Evolutionary conservation across 192 early-diverging fungal genomes (phyloP), one percentile per base, ranked within the genome.

Genomic region (Mycoemilia scoparia): DNA sequence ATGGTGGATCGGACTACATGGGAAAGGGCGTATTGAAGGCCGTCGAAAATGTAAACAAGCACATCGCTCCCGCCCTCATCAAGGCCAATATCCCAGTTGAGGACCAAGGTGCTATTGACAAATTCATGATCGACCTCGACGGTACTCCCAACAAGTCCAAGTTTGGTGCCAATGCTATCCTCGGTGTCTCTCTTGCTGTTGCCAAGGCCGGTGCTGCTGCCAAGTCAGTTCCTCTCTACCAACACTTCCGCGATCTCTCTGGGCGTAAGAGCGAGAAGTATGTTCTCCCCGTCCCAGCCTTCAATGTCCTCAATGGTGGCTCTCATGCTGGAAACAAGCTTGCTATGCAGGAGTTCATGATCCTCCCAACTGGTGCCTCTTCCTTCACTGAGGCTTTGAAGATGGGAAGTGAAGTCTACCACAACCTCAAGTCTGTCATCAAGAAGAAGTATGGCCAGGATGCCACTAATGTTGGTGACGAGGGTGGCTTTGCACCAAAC

Each of bases 291-390:
- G 90, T 97, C 15, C 92, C 92, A 15, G 67, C 81, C 30, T 87
- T 97, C 74, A 97, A 97, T 72, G 88, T 97, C 48, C 90, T 97
- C 69, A 97, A 97, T 73, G 92, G 92, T 52, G 92, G 92, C 38
- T 85, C 83, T 36, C 92, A 97, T 66, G 93, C 93, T 27, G 93
- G 93, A 45, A 97, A 97, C 82, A 95, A 91, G 70, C 77, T 97
- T 39, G 93, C 93, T 45, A 92, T 97, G 88, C 93, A 97, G 63
- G 93, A 97, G 66, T 97, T 96, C 70, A 97, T 97, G 93, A 97
- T 97, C 45, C 62, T 93, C 56, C 92, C 92, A 38, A 89, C 84
- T 29, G 92, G 92, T 44, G 92, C 92, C 20, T 34, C 61, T 25
- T 78, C 79, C 20, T 97, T 95, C 67, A 57, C 78, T 22, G 87